These are phyloP conservation scores for Carex arenaria DNA, from an alignment of 202 grass and related monocot species.

Conservation along the genomic window DNA sequence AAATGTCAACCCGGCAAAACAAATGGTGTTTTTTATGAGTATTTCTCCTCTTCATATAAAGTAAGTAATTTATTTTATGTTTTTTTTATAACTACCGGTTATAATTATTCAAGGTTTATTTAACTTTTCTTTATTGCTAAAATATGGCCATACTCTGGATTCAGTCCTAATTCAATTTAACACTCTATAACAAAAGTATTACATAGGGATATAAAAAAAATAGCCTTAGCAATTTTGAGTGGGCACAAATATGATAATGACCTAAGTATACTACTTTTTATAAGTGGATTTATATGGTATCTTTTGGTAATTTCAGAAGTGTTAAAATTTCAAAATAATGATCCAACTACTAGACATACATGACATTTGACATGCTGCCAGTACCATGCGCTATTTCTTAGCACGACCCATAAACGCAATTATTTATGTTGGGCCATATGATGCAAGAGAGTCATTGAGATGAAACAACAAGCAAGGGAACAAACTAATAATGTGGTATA, in stretches of 20 bases:
- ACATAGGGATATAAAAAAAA: not conserved
- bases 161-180: not conserved
- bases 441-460: not conserved
- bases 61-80: conserved; percentile 14
- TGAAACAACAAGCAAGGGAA: not conserved
- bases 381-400: not conserved
- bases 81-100: not conserved
- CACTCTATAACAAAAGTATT: conserved; percentile 1
- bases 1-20: conserved; percentile 46
- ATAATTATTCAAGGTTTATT: not conserved
- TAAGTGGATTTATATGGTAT: not conserved
- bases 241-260: not conserved
- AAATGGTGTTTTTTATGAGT: conserved; percentile 68
- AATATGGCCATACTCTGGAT: not conserved
- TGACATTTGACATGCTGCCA: not conserved
- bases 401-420: not conserved
- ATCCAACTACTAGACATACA: not conserved
- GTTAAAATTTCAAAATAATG: not conserved
- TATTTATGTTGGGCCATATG: conserved; percentile 10
- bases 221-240: not conserved
- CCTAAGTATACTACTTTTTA: not conserved
- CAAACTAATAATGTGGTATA: not conserved
- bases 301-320: not conserved
- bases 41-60: conserved; percentile 70
- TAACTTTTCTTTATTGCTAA: not conserved